Conservation (phyloP, 2,329 filamentous ascomycete species). For the Arthrobotrys conoides region DNA sequence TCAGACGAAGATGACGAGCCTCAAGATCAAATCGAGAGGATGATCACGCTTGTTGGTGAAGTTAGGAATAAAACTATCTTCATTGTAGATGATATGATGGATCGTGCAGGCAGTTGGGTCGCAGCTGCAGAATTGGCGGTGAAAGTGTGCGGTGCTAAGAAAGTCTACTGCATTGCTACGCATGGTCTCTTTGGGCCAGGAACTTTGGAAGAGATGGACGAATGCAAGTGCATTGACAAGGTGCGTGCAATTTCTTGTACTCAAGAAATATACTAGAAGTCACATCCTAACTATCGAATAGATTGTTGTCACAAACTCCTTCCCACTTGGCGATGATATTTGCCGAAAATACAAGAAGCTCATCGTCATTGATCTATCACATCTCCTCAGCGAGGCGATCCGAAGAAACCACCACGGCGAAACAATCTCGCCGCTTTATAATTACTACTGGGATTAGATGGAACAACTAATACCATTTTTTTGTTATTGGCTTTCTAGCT, state of each 20-base stretch:
- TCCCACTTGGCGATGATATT: slow-evolving; percentile 85
- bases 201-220: slow-evolving; percentile 88
- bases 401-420: slow-evolving; percentile 97
- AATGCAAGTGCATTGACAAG: slow-evolving; percentile 91
- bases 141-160: slow-evolving; percentile 90
- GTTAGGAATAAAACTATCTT: slow-evolving; percentile 90
- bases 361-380: slow-evolving; percentile 88
- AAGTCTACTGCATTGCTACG: slow-evolving; percentile 97
- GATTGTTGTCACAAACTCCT: slow-evolving; percentile 97
- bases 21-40: slow-evolving; percentile 87
- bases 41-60: slow-evolving; percentile 97
- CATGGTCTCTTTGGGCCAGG: slow-evolving; percentile 95
- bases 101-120: slow-evolving; percentile 97
- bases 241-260: neutral
- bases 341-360: slow-evolving; percentile 82
- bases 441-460: slow-evolving; percentile 54
- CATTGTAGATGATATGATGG: slow-evolving; percentile 99
- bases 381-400: slow-evolving; percentile 90
- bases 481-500: slow-evolving; percentile 7
- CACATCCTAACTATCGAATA: slow-evolving; percentile 36
- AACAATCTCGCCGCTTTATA: slow-evolving; percentile 63
- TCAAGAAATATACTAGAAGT: neutral
- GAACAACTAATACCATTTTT: slow-evolving; percentile 6
- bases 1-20: slow-evolving; percentile 95
- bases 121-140: slow-evolving; percentile 96